A percentile compares a stretch with the other conserved stretches of the same genome.
phyloP scores from a whole-genome alignment of 2,329 filamentous ascomycete species.

The Colletotrichum sp. region DNA sequence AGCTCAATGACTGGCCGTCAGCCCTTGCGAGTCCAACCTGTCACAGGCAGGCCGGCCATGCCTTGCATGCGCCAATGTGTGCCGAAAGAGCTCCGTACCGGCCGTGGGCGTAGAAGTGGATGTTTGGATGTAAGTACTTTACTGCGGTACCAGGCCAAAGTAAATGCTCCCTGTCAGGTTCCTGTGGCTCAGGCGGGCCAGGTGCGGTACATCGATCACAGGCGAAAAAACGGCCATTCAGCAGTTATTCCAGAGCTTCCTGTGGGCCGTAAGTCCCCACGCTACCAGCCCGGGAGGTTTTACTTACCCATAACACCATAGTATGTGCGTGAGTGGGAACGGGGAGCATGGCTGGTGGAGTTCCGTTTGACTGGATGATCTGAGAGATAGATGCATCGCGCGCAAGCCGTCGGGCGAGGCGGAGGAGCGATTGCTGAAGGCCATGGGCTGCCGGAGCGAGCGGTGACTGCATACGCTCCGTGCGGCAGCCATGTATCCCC shows the following conservation, averaged over 20 bases:
- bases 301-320: too few relatives aligned
- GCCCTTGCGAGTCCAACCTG: neutral
- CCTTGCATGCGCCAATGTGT: slow-evolving; percentile 4
- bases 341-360: slow-evolving; percentile 5
- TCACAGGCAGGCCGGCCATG: slow-evolving; percentile 4
- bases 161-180: too few relatives aligned
- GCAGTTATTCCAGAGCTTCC: too few relatives aligned
- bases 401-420: neutral
- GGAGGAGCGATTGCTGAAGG: neutral
- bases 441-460: neutral
- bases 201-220: too few relatives aligned
- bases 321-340: slow-evolving; percentile 14
- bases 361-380: slow-evolving; percentile 7
- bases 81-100: neutral
- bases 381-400: neutral
- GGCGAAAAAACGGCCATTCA: too few relatives aligned
- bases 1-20: neutral
- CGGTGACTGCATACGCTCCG: neutral
- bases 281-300: too few relatives aligned
- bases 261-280: too few relatives aligned
- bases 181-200: too few relatives aligned
- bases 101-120: slow-evolving; percentile 14
- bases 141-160: too few relatives aligned
- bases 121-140: neutral
- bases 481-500: neutral